A percentile compares a stretch with the other conserved stretches of the same genome.
Conservation (phyloP, 208 protist genomes). For the Acanthamoeba divionensis region DNA sequence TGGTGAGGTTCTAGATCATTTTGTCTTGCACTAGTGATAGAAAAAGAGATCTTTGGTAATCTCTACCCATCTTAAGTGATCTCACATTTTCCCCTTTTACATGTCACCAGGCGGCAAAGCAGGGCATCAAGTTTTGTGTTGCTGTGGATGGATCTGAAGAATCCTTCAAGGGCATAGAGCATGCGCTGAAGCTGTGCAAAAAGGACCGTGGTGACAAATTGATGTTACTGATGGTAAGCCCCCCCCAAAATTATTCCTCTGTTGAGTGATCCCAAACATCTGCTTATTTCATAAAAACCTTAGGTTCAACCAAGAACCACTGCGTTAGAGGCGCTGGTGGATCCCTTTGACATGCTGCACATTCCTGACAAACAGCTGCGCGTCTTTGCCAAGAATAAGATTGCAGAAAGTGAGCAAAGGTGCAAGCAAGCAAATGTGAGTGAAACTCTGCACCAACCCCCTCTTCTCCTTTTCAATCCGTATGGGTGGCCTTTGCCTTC, state of each 20-base stretch:
- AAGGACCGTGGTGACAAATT: not conserved
- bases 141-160: constrained; percentile 22
- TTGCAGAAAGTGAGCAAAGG: not conserved
- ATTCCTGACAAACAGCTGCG: constrained; percentile 41
- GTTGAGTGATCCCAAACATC: not conserved
- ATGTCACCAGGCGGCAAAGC: too few species aligned
- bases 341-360: constrained; percentile 39
- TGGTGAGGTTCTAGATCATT: too few species aligned
- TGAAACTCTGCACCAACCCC: not conserved
- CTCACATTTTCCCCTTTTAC: too few species aligned
- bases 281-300: not conserved
- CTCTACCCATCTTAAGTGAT: too few species aligned
- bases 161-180: not conserved
- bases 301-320: not conserved
- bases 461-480: too few species aligned
- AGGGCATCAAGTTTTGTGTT: not conserved
- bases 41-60: too few species aligned
- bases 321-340: not conserved
- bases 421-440: not conserved
- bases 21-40: too few species aligned
- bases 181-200: not conserved
- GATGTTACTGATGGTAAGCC: not conserved
- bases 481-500: too few species aligned
- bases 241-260: not conserved
- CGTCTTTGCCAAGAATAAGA: constrained; percentile 44